Evolutionary conservation across 805 yeast species (phyloP).

Genomic region (Lipomyces oligophaga): DNA sequence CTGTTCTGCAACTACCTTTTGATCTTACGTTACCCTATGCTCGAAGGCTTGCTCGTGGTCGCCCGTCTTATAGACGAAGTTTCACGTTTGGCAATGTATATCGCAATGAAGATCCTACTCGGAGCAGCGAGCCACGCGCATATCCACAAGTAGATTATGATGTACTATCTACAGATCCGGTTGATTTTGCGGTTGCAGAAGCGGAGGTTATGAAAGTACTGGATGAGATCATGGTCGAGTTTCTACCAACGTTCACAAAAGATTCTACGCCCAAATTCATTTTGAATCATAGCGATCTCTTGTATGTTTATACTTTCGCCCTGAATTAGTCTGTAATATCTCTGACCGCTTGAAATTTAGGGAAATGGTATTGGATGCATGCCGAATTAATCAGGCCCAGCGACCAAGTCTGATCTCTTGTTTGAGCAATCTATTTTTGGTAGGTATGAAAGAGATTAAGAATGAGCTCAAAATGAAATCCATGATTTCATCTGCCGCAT

Average conservation of each 20-base stretch:
- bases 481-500: slow-evolving; percentile 72
- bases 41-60: slow-evolving; percentile 66
- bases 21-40: slow-evolving; percentile 91
- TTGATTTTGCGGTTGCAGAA: slow-evolving; percentile 59
- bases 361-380: slow-evolving; percentile 60
- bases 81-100: slow-evolving; percentile 79
- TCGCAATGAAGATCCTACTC: slow-evolving; percentile 41
- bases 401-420: slow-evolving; percentile 62
- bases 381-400: slow-evolving; percentile 75
- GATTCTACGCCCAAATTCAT: slow-evolving; percentile 54
- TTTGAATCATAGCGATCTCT: slow-evolving; percentile 75
- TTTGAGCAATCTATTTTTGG: slow-evolving; percentile 68
- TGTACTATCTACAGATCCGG: slow-evolving; percentile 52
- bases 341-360: not conserved
- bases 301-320: slow-evolving; percentile 47
- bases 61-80: slow-evolving; percentile 53
- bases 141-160: slow-evolving; percentile 87
- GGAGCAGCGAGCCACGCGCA: slow-evolving; percentile 46
- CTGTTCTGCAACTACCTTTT: slow-evolving; percentile 82
- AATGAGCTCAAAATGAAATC: slow-evolving; percentile 58
- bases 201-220: slow-evolving; percentile 84
- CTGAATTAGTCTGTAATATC: not conserved
- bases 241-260: slow-evolving; percentile 48
- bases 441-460: slow-evolving; percentile 56
- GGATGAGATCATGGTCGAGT: slow-evolving; percentile 71